Conservation (phyloP, 345 rosid species). For the Bruguiera gymnorhiza region DNA sequence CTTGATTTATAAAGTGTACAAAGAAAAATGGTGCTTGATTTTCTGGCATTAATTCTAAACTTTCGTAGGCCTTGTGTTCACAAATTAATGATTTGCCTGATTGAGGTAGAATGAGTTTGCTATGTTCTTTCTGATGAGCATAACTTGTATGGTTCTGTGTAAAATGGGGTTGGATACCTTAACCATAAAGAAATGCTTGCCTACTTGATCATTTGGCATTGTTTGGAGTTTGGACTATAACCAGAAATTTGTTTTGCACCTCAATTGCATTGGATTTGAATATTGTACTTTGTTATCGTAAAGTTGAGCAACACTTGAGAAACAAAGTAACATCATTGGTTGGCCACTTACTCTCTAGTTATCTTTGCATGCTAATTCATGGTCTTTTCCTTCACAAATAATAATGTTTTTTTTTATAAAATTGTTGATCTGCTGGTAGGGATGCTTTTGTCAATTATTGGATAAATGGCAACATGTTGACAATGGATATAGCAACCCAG, state of each 20-base stretch:
- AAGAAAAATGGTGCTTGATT: background rate
- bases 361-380: background rate
- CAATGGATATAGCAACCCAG: constrained; percentile 70
- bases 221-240: too few relatives aligned
- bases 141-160: too few relatives aligned
- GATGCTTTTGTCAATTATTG: constrained; percentile 81
- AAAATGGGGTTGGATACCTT: too few relatives aligned
- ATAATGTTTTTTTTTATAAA: background rate
- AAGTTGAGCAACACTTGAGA: background rate
- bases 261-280: too few relatives aligned
- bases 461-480: constrained; percentile 71
- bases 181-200: too few relatives aligned
- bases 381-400: background rate
- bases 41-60: background rate
- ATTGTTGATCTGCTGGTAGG: constrained; percentile 33
- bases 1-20: background rate
- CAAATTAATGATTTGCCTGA: too few relatives aligned
- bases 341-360: background rate
- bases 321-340: background rate
- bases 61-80: too few relatives aligned
- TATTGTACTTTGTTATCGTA: too few relatives aligned
- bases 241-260: too few relatives aligned
- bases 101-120: too few relatives aligned
- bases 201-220: too few relatives aligned
- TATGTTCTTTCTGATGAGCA: too few relatives aligned